Base-by-base conservation (phyloP, 2,329 filamentous ascomycete species). In the Phaeophleospora eucalypticola region DNA sequence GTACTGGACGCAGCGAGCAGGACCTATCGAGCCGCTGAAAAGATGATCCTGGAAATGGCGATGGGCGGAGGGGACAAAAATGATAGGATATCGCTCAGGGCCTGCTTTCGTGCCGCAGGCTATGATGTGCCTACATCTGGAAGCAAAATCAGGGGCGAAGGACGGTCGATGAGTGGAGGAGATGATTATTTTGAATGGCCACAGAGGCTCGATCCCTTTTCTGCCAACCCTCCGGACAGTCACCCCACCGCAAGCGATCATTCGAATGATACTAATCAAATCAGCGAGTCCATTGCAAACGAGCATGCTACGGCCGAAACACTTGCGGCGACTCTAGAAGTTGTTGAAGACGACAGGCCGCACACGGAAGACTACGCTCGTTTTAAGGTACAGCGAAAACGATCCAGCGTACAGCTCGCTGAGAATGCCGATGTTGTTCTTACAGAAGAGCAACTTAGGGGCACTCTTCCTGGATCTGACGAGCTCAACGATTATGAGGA, bases 361-460 rank as follows among this genome's bases (percentile, higher is more conserved):
- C n/a, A n/a, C n/a, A n/a, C n/a, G n/a, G n/a, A n/a, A n/a, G n/a
- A n/a, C n/a, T n/a, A n/a, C n/a, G n/a, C n/a, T n/a, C n/a, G n/a
- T n/a, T n/a, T n/a, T n/a, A n/a, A n/a, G n/a, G n/a, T n/a, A n/a
- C n/a, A n/a, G n/a, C n/a, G n/a, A n/a, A n/a, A n/a, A n/a, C n/a
- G n/a, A n/a, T n/a, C n/a, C n/a, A n/a, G n/a, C n/a, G n/a, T n/a
- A n/a, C n/a, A n/a, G n/a, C n/a, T n/a, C n/a, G n/a, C n/a, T n/a
- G n/a, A n/a, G n/a, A n/a, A n/a, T n/a, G n/a, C n/a, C n/a, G n/a
- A n/a, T n/a, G n/a, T n/a, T n/a, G n/a, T n/a, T n/a, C n/a, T n/a
- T n/a, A n/a, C n/a, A n/a, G n/a, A n/a, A n/a, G n/a, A 50, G 14
- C 51, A 59, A 34, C 55, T 59, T 2, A 29, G 49, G 20, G 52